Percentiles rank a stretch among this genome's conserved stretches.
These are phyloP conservation scores for Stachybotrys chartarum DNA, from an alignment of 2,329 filamentous ascomycete species.

Conservation along the genomic window DNA sequence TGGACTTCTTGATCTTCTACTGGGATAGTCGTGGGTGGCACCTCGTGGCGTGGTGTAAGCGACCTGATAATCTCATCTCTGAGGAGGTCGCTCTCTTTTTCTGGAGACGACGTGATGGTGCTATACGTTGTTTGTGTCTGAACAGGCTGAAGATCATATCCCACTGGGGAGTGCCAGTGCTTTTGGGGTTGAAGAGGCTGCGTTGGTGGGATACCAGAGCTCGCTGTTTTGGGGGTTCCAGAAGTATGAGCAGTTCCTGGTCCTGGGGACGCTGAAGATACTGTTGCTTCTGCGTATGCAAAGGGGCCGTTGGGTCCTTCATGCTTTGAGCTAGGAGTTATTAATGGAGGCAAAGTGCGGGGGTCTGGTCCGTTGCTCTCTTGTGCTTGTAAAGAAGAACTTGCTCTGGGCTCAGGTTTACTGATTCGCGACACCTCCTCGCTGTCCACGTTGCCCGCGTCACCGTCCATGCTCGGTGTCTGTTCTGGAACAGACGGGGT, in stretches of 20 bases:
- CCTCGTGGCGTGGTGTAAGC: slow-evolving; percentile 42
- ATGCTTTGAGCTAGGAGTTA: slow-evolving; percentile 22
- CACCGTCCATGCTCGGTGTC: background rate
- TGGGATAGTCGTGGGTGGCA: slow-evolving; percentile 15
- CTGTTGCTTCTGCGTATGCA: background rate
- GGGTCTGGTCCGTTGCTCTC: slow-evolving; percentile 6
- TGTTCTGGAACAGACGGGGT: background rate
- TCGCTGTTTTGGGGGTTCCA: background rate
- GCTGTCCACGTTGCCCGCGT: background rate
- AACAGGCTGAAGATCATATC: slow-evolving; percentile 27
- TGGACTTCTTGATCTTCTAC: slow-evolving; percentile 7
- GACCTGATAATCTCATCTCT: slow-evolving; percentile 70
- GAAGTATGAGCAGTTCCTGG: background rate
- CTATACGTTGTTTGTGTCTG: slow-evolving; percentile 38
- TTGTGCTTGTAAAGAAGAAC: background rate
- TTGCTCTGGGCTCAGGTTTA: background rate
- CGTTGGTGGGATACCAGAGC: slow-evolving; percentile 28
- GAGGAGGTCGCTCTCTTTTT: slow-evolving; percentile 64
- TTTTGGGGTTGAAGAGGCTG: slow-evolving; percentile 38
- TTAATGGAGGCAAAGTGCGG: slow-evolving; percentile 21
- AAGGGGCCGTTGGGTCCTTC: background rate
- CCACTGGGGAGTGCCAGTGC: slow-evolving; percentile 20
- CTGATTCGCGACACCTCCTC: background rate
- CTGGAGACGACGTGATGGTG: slow-evolving; percentile 42
- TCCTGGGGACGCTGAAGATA: background rate